Percentiles rank a stretch among this genome's conserved stretches.
Conservation (phyloP, 345 rosid genomes). For the Citrus hindsii region DNA sequence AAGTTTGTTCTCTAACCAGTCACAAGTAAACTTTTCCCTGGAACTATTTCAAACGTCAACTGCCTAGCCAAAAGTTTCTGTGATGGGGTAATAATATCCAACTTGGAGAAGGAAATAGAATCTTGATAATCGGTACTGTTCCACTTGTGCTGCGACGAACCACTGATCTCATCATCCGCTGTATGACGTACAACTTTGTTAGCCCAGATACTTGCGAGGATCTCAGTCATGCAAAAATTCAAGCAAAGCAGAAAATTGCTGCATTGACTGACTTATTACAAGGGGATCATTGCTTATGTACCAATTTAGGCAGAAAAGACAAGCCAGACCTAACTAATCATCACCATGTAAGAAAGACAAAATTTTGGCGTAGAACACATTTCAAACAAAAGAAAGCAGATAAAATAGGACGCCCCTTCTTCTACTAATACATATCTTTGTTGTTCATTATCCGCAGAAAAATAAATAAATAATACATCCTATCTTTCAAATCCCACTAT, state of each 20-base stretch:
- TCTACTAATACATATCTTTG: neutral
- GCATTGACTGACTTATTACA: neutral
- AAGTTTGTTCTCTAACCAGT: slow-evolving; percentile 66
- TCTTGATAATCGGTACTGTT: slow-evolving; percentile 41
- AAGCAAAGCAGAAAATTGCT: neutral
- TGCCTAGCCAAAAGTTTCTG: slow-evolving; percentile 86
- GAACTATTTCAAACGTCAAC: slow-evolving; percentile 68
- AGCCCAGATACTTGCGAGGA: slow-evolving; percentile 4
- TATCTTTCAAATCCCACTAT: neutral
- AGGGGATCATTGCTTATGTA: neutral
- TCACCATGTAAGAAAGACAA: neutral
- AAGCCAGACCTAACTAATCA: neutral
- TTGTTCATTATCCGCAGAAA: neutral
- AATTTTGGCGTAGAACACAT: neutral
- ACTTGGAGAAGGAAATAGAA: slow-evolving; percentile 62
- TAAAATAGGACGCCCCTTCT: neutral
- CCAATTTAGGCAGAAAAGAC: neutral
- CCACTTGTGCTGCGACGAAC: slow-evolving; percentile 24
- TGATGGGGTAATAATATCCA: slow-evolving; percentile 85
- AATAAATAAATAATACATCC: neutral
- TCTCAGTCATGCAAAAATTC: neutral
- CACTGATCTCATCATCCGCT: slow-evolving; percentile 35
- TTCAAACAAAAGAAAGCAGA: neutral
- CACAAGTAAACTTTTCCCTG: slow-evolving; percentile 88
- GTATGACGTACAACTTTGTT: slow-evolving; percentile 20